Base-by-base conservation (phyloP, 768 basidiomycete species). In the Suillus cothurnatus region DNA sequence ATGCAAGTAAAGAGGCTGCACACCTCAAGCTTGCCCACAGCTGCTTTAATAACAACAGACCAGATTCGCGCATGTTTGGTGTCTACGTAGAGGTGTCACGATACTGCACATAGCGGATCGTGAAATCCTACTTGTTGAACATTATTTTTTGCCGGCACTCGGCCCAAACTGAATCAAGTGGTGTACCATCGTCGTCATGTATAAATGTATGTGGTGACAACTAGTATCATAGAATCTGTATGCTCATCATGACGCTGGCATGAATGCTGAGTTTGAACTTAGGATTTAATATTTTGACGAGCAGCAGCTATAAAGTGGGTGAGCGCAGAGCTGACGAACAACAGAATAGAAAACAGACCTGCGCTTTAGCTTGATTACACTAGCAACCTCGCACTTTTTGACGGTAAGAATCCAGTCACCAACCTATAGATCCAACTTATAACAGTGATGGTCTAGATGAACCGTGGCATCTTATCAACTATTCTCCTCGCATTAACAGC, bases 1-100 rank as follows among this genome's bases (percentile, higher is more conserved):
- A 81, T 9, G 79, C 79, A 15, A 84, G 82, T 19, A 67, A 36
- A 58, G 47, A 39, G 34, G 34, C 34, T 32, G n/a, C n/a, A n/a
- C n/a, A n/a, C n/a, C n/a, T n/a, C n/a, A n/a, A n/a, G n/a, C n/a
- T n/a, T n/a, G n/a, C n/a, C n/a, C n/a, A 32, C 31, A 32, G 2
- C 31, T 32, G 6, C 31, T 32, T 32, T 32, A 32, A 32, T 32
- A 32, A 32, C 31, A 6, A 32, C 31, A 32, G 31, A 32, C 31
- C 6, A 32, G 31, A 32, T 32, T 32, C 31, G 31, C 31, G 31
- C 31, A 32, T 6, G 31, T 32, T 32, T 32, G 31, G 31, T 32
- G 31, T 32, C 31, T 6, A 32, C 31, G 31, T 32, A 32, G 31
- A 32, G 31, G 31, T 3, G 31, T 32, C 31, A n/a, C n/a, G 31